Evolutionary conservation across 208 protist species (phyloP).

Genomic region (Trypanosoma brucei): DNA sequence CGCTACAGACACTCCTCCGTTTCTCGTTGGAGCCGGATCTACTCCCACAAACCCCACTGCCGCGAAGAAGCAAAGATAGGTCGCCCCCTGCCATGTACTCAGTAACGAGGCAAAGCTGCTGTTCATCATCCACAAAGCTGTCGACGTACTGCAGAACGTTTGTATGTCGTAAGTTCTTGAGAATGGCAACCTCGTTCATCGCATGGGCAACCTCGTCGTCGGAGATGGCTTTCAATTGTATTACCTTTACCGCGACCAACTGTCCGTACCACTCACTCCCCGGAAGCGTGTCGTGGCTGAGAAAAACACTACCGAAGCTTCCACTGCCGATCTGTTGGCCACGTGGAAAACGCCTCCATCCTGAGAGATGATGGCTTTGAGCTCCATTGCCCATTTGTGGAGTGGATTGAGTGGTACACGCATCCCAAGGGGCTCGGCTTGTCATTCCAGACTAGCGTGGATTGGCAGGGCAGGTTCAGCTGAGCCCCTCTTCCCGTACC

Average conservation of each 20-base stretch:
- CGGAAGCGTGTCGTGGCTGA: slow-evolving; percentile 47
- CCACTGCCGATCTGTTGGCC: slow-evolving; percentile 54
- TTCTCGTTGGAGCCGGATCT: no score
- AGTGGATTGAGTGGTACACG: neutral
- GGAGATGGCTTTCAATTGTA: slow-evolving; percentile 39
- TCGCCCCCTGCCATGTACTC: slow-evolving; percentile 87
- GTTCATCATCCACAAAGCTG: slow-evolving; percentile 67
- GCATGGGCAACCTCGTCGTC: slow-evolving; percentile 61
- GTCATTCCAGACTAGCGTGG: no score
- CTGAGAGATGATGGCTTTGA: slow-evolving; percentile 7
- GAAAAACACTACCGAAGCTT: slow-evolving; percentile 73
- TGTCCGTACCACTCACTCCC: slow-evolving; percentile 18
- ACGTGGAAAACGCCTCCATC: slow-evolving; percentile 51
- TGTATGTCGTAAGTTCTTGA: slow-evolving; percentile 62
- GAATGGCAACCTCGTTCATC: slow-evolving; percentile 78
- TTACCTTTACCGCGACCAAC: slow-evolving; percentile 71
- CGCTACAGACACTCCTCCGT: no score
- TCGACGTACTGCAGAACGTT: slow-evolving; percentile 87
- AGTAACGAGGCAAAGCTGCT: slow-evolving; percentile 75
- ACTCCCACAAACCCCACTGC: neutral
- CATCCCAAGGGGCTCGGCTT: no score
- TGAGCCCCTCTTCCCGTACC: no score
- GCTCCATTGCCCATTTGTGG: neutral
- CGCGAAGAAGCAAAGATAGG: slow-evolving; percentile 29
- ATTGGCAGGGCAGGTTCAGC: no score